Percentiles rank a stretch among this genome's conserved stretches.
phyloP scores from a whole-genome alignment of 2,329 filamentous ascomycete genomes.

The Hypoxylon sp. region DNA sequence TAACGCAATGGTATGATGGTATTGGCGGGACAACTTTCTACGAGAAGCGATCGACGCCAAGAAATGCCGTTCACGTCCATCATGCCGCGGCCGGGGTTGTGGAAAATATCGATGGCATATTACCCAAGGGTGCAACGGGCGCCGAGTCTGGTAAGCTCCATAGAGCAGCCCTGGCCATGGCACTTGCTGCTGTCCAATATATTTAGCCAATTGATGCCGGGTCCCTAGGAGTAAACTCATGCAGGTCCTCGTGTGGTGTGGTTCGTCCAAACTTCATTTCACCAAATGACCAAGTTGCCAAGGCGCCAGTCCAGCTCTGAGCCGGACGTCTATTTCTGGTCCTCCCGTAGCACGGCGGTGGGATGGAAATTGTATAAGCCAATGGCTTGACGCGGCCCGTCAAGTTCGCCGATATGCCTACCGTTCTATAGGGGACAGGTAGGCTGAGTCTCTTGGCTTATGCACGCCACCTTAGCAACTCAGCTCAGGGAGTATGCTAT shows the following conservation, averaged over 20 bases:
- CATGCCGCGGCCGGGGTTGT: constrained; percentile 48
- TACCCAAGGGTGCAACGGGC: constrained; percentile 47
- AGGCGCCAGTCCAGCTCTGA: constrained; percentile 29
- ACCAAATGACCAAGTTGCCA: constrained; percentile 37
- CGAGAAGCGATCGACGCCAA: constrained; percentile 34
- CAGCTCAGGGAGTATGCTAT: constrained; percentile 8
- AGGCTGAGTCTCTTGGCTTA: constrained; percentile 24
- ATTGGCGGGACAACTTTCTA: constrained; percentile 28
- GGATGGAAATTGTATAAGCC: constrained; percentile 24
- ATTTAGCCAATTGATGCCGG: constrained; percentile 50
- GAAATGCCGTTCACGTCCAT: constrained; percentile 49
- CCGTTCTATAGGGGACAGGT: constrained; percentile 5
- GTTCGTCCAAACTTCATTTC: constrained; percentile 36
- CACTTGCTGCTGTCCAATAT: constrained; percentile 36
- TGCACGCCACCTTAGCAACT: constrained; percentile 16
- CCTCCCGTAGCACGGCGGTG: constrained; percentile 31
- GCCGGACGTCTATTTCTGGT: constrained; percentile 28
- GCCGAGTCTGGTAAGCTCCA: constrained; percentile 48
- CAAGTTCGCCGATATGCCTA: constrained; percentile 7
- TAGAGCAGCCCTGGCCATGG: constrained; percentile 39
- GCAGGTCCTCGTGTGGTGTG: constrained; percentile 44
- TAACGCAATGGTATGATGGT: constrained; percentile 31
- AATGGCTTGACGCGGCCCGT: constrained; percentile 25
- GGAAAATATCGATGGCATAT: constrained; percentile 50
- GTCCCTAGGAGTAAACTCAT: constrained; percentile 31